A percentile compares a stretch with the other conserved stretches of the same genome.
phyloP scores from a whole-genome alignment of 768 basidiomycete species.

The Kwoniella sp. region DNA sequence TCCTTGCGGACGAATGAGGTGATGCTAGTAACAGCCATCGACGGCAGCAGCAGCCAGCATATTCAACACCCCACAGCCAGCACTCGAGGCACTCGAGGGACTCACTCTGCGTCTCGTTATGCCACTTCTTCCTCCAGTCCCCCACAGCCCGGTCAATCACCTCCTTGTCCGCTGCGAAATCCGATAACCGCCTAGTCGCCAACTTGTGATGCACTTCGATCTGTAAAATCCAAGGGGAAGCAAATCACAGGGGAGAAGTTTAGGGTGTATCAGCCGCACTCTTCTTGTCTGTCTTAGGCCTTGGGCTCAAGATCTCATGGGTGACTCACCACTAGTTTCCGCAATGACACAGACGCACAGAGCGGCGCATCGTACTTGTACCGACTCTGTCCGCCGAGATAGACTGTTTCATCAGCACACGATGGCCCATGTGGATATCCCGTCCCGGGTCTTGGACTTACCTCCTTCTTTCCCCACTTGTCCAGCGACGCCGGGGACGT shows the following conservation, averaged over 20 bases:
- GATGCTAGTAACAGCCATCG: too few species aligned
- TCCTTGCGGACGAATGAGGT: too few species aligned
- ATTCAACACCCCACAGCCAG: too few species aligned
- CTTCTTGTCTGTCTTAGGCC: too few species aligned
- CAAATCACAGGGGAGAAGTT: too few species aligned
- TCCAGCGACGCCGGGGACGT: constrained; percentile 12
- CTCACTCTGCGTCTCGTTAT: constrained; percentile 16
- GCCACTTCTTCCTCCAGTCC: constrained; percentile 20
- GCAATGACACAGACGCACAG: constrained; percentile 21
- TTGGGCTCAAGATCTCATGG: too few species aligned
- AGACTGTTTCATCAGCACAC: not conserved
- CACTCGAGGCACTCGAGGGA: not conserved
- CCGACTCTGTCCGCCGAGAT: not conserved
- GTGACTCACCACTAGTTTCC: constrained; percentile 20
- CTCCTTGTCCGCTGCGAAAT: constrained; percentile 11
- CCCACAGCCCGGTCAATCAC: constrained; percentile 7
- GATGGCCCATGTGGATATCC: not conserved
- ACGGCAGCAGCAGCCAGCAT: too few species aligned
- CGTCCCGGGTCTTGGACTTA: too few species aligned
- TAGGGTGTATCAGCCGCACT: not conserved
- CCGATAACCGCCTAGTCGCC: not conserved
- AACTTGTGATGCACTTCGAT: constrained; percentile 15
- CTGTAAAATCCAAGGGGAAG: not conserved
- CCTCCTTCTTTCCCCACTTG: constrained; percentile 18
- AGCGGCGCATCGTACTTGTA: constrained; percentile 5